These are phyloP conservation scores for Naganishia liquefaciens DNA, from an alignment of 1,284 basidiomycete genomes.

Conservation along the genomic window DNA sequence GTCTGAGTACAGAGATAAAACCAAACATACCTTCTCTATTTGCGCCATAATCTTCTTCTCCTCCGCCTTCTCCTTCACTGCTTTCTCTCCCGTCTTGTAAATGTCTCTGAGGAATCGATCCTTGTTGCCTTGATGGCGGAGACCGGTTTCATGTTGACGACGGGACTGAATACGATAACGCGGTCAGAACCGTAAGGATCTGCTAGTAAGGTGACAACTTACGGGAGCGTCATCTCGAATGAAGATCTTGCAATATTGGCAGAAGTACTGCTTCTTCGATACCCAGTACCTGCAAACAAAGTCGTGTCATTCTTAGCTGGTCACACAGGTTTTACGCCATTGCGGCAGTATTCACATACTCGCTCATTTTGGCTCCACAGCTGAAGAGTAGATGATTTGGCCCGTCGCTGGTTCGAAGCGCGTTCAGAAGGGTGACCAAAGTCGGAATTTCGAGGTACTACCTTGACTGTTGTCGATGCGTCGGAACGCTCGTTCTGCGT, in stretches of 20 bases:
- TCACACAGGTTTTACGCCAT: background rate
- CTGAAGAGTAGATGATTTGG: background rate
- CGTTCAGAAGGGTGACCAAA: too few species aligned
- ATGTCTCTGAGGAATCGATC: constrained; percentile 87
- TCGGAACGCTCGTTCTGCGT: too few species aligned
- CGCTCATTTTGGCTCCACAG: constrained; percentile 11
- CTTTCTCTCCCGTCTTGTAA: constrained; percentile 89
- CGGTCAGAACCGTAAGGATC: constrained; percentile 6
- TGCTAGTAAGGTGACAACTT: constrained; percentile 28
- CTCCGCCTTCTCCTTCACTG: constrained; percentile 79
- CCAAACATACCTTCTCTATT: constrained; percentile 70
- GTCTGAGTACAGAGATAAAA: too few species aligned
- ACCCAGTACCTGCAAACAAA: constrained; percentile 53
- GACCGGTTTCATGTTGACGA: constrained; percentile 86
- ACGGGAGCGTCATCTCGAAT: constrained; percentile 87
- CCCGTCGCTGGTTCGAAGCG: background rate
- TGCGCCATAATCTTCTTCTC: constrained; percentile 81
- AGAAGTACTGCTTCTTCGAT: constrained; percentile 58
- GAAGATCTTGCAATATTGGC: constrained; percentile 58
- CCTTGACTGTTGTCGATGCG: too few species aligned
- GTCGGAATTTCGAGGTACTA: too few species aligned
- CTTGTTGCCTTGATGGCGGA: constrained; percentile 90
- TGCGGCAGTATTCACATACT: constrained; percentile 5
- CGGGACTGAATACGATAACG: constrained; percentile 62
- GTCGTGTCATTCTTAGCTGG: background rate